phyloP scores from a whole-genome alignment of 2,329 filamentous ascomycete species.

The Hirsutella minnesotensis region DNA sequence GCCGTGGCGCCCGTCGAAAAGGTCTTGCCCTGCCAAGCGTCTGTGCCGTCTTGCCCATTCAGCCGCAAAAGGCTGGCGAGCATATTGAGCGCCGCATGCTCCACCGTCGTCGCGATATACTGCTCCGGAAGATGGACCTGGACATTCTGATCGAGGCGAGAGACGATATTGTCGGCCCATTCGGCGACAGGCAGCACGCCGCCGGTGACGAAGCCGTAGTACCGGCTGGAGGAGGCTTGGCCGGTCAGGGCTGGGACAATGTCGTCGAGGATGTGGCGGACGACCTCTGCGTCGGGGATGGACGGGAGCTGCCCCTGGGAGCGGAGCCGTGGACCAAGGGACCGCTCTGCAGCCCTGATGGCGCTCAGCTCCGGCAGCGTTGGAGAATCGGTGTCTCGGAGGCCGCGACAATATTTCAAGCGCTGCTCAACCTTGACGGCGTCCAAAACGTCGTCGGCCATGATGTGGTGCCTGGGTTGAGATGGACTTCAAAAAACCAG shows the following conservation, averaged over 20 bases:
- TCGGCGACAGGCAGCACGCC: slow-evolving; percentile 67
- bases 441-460: not conserved
- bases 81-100: slow-evolving; percentile 59
- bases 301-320: slow-evolving; percentile 14
- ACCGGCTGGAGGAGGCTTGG: slow-evolving; percentile 52
- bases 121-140: slow-evolving; percentile 70
- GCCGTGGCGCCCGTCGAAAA: slow-evolving; percentile 56
- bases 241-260: slow-evolving; percentile 52
- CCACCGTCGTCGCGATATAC: slow-evolving; percentile 63
- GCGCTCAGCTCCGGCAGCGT: slow-evolving; percentile 26
- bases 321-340: slow-evolving; percentile 20
- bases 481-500: no score
- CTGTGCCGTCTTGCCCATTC: slow-evolving; percentile 31
- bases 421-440: slow-evolving; percentile 3
- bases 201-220: slow-evolving; percentile 86
- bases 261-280: slow-evolving; percentile 29
- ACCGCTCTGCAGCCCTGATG: slow-evolving; percentile 24
- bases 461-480: not conserved
- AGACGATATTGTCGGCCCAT: slow-evolving; percentile 76
- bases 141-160: slow-evolving; percentile 71
- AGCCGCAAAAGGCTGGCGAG: slow-evolving; percentile 56
- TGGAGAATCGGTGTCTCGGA: slow-evolving; percentile 10
- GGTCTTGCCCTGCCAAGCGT: slow-evolving; percentile 39
- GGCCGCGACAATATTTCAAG: slow-evolving; percentile 10
- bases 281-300: slow-evolving; percentile 15